Evolutionary conservation across 805 yeast genomes (phyloP).

Genomic region (Nakazawaea holstii): DNA sequence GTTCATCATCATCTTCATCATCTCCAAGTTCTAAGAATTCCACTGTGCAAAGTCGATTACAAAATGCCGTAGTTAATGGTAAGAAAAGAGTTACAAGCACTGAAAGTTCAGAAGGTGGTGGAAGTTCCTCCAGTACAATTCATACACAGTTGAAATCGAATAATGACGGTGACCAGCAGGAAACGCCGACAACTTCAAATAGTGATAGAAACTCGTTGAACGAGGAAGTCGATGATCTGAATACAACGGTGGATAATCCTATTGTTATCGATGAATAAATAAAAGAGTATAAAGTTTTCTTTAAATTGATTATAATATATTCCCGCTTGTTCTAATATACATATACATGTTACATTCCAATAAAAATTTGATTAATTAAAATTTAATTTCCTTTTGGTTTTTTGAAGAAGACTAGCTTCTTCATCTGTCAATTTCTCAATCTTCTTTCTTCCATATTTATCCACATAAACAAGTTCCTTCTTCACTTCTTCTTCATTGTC

Average conservation of each 20-base stretch:
- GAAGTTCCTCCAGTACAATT: neutral
- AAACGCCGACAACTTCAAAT: too few species aligned
- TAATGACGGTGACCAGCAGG: conserved; percentile 10
- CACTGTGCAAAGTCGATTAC: conserved; percentile 15
- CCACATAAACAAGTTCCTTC: conserved; percentile 22
- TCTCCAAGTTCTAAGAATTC: conserved; percentile 9
- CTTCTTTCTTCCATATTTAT: conserved; percentile 28
- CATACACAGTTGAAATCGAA: neutral
- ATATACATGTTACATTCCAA: neutral
- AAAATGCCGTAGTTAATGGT: neutral
- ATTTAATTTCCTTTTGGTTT: conserved; percentile 19
- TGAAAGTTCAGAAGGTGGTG: neutral
- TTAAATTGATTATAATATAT: too few species aligned
- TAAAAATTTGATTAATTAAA: neutral
- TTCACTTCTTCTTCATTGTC: conserved; percentile 13
- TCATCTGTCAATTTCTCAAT: conserved; percentile 17
- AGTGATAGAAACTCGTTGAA: too few species aligned
- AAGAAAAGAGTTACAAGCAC: neutral
- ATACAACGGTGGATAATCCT: too few species aligned
- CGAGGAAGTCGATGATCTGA: too few species aligned
- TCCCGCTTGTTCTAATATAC: too few species aligned
- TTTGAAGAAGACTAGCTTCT: conserved; percentile 18
- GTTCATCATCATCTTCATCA: neutral
- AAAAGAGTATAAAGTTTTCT: too few species aligned
- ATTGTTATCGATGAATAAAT: too few species aligned